A percentile compares a stretch with the other conserved stretches of the same genome.
Evolutionary conservation across 1,284 basidiomycete species (phyloP).

Genomic region (Ganoderma lucidum): DNA sequence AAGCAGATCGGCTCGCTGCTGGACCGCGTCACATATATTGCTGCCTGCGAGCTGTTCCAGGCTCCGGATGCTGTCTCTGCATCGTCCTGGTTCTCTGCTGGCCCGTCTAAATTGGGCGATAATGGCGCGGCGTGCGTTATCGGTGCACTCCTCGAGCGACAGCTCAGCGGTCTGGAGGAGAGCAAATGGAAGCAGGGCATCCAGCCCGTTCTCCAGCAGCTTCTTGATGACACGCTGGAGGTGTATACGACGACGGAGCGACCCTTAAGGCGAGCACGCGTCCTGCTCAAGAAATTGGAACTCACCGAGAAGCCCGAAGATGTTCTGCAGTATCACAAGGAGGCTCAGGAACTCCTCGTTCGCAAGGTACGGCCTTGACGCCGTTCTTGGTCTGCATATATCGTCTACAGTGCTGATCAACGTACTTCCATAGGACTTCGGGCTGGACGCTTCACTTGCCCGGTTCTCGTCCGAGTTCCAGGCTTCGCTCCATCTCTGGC

Average conservation of each 20-base stretch:
- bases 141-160: slow-evolving; percentile 68
- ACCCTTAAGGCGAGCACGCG: slow-evolving; percentile 62
- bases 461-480: slow-evolving; percentile 55
- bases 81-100: slow-evolving; percentile 21
- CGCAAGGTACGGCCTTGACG: slow-evolving; percentile 46
- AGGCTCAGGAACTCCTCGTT: slow-evolving; percentile 51
- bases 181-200: slow-evolving; percentile 65
- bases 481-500: slow-evolving; percentile 65
- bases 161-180: slow-evolving; percentile 60
- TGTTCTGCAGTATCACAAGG: slow-evolving; percentile 48
- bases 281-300: slow-evolving; percentile 60
- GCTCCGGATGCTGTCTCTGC: slow-evolving; percentile 52
- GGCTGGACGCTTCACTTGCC: slow-evolving; percentile 48
- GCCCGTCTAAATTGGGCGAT: neutral
- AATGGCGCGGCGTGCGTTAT: slow-evolving; percentile 40
- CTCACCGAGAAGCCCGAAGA: slow-evolving; percentile 42
- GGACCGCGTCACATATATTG: slow-evolving; percentile 72
- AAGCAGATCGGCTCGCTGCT: slow-evolving; percentile 66
- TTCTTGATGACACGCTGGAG: slow-evolving; percentile 45
- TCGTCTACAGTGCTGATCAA: neutral
- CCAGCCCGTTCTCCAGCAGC: slow-evolving; percentile 42
- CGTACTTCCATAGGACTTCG: slow-evolving; percentile 46
- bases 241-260: slow-evolving; percentile 56
- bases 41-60: slow-evolving; percentile 68
- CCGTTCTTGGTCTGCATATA: neutral